Conservation (phyloP, 2,329 filamentous ascomycete species). For the Mariannaea sp. region DNA sequence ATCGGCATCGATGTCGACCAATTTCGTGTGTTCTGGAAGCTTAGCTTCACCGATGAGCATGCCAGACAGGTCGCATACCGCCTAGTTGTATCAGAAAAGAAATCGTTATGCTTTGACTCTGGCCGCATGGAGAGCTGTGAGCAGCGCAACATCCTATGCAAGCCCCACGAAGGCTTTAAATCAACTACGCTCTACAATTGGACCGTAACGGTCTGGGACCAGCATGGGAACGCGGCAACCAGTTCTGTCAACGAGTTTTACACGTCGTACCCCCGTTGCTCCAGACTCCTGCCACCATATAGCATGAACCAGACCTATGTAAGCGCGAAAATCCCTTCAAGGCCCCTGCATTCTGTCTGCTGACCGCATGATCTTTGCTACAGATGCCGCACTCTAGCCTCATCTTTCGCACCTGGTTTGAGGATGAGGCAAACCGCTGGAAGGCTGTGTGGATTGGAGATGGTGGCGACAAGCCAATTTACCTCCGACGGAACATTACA, state of each 20-base stretch:
- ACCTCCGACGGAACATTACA: constrained; percentile 43
- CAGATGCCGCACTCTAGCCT: constrained; percentile 48
- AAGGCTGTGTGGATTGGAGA: constrained; percentile 49
- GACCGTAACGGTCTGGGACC: constrained; percentile 45
- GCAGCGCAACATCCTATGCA: constrained; percentile 33
- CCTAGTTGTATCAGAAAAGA: constrained; percentile 12
- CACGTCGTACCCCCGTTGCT: constrained; percentile 44
- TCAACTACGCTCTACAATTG: constrained; percentile 45
- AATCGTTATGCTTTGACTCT: constrained; percentile 27
- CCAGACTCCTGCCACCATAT: constrained; percentile 44
- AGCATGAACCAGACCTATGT: constrained; percentile 50
- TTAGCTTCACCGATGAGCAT: constrained; percentile 39
- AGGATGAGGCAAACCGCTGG: constrained; percentile 46
- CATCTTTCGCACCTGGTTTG: constrained; percentile 49
- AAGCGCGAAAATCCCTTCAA: background rate
- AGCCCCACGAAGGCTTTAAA: constrained; percentile 40
- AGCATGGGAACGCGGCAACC: constrained; percentile 33
- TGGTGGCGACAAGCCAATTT: constrained; percentile 46
- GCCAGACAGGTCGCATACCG: constrained; percentile 41
- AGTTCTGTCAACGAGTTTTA: constrained; percentile 44
- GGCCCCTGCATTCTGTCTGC: background rate
- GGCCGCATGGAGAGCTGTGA: constrained; percentile 25
- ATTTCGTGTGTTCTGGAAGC: constrained; percentile 43
- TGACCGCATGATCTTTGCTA: constrained; percentile 40
- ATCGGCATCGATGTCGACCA: constrained; percentile 47